Base-by-base conservation (phyloP, 352 stramenopile genomes). In the Pythium volutum region DNA sequence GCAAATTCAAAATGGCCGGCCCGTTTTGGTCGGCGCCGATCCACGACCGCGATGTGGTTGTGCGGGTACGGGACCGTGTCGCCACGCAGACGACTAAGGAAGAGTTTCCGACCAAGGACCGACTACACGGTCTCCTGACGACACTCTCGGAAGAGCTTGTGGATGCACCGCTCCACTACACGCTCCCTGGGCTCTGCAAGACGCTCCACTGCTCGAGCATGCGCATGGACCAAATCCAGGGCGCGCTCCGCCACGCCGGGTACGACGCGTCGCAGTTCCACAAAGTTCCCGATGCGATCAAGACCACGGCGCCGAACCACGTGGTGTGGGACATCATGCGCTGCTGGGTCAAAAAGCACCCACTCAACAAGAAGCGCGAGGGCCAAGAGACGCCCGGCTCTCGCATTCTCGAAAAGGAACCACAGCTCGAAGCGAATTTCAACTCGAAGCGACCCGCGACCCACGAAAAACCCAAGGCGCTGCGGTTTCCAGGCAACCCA, bases 271-370 rank as follows among this genome's bases (percentile, higher is more conserved):
- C 96, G 64, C 95, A 98, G 60, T 98, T 97, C 62, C 98, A 99
- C 78, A 99, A 99, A 70, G 93, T 99, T 20, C 96, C 97, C 0
- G 79, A 97, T 29, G 97, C 97, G 34, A 82, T 99, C 59, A 99
- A 99, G 79, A 99, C 98, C 2, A 95, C 98, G 72, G 98, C 98
- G 20, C 97, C 98, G 4, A 97, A 97, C 71, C 75, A 96, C 56
- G 89, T 99, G 8, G 79, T 99, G 49, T 99, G 97, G 96, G 97
- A 99, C 74, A 93, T 99, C 57, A 93, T 99, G 78, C 81, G 96
- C 63, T 94, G 84, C 62, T 99, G 95, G 93, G 93, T 97, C 14
- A 96, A 98, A 70, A 87, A 97, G 55, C 81, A 98, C 79, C 96
- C 96, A 22, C 69, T 98, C 23, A 88, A 88, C 64, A 93, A 93